These are phyloP conservation scores for Lentithecium fluviatile DNA, from an alignment of 495 filamentous ascomycete genomes.

Conservation along the genomic window DNA sequence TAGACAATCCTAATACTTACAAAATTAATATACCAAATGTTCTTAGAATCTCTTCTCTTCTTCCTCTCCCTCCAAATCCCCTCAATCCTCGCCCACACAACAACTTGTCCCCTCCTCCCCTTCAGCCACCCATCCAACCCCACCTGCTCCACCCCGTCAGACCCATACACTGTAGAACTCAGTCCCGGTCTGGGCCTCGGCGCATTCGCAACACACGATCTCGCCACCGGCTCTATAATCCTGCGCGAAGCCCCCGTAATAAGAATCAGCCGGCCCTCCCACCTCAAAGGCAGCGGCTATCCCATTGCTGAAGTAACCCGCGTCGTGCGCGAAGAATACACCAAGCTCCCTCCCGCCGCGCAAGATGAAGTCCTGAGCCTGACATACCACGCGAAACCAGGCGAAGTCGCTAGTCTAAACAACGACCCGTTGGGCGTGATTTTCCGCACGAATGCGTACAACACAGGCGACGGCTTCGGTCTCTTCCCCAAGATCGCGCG, in stretches of 20 bases:
- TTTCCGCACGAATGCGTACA: constrained; percentile 46
- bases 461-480: constrained; percentile 40
- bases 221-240: not conserved
- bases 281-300: not conserved
- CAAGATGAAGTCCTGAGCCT: not conserved
- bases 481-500: constrained; percentile 43
- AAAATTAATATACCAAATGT: too few species aligned
- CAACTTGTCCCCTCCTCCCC: too few species aligned
- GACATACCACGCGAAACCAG: not conserved
- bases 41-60: too few species aligned
- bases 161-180: not conserved
- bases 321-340: not conserved
- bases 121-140: not conserved
- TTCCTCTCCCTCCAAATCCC: too few species aligned
- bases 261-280: not conserved
- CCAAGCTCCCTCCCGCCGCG: not conserved
- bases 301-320: not conserved
- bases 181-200: not conserved
- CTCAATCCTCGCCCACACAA: too few species aligned
- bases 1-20: too few species aligned
- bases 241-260: not conserved
- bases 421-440: constrained; percentile 41
- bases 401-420: not conserved
- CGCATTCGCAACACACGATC: not conserved
- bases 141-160: not conserved